Percentiles rank a stretch among this genome's conserved stretches.
Evolutionary conservation across 345 rosid genomes (phyloP).

Genomic region (Hypericum perforatum): DNA sequence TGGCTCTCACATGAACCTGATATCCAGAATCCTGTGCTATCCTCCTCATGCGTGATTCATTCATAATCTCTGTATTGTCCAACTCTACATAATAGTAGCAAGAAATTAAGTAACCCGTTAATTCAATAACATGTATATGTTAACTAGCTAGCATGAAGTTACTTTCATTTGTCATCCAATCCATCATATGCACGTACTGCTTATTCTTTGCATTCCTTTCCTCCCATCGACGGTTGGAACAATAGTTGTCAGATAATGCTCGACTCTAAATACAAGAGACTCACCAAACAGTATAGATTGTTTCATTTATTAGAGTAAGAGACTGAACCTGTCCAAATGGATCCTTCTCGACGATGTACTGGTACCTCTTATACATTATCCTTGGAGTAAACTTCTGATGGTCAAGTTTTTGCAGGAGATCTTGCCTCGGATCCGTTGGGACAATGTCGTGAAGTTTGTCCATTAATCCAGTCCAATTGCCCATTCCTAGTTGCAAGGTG

Average conservation of each 20-base stretch:
- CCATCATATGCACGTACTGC: slow-evolving; percentile 93
- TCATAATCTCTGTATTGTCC: slow-evolving; percentile 68
- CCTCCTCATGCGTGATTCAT: slow-evolving; percentile 64
- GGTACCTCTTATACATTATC: slow-evolving; percentile 84
- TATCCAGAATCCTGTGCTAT: slow-evolving; percentile 84
- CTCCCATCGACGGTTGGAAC: slow-evolving; percentile 67
- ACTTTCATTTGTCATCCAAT: slow-evolving; percentile 90
- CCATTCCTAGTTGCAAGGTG: slow-evolving; percentile 53
- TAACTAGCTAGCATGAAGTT: slow-evolving; percentile 9
- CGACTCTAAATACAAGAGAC: neutral
- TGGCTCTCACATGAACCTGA: slow-evolving; percentile 59
- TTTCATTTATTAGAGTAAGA: neutral
- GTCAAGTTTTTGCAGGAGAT: slow-evolving; percentile 83
- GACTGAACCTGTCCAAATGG: slow-evolving; percentile 67
- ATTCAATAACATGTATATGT: neutral
- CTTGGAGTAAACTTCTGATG: slow-evolving; percentile 81
- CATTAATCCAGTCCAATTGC: slow-evolving; percentile 89
- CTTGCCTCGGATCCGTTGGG: slow-evolving; percentile 92
- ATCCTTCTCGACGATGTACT: slow-evolving; percentile 78
- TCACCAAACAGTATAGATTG: neutral
- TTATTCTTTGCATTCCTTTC: slow-evolving; percentile 90
- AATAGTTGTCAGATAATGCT: neutral
- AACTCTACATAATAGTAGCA: slow-evolving; percentile 35
- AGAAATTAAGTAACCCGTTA: neutral
- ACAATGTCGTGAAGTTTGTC: slow-evolving; percentile 92